Evolutionary conservation across 768 basidiomycete species (phyloP).

Genomic region (Boletus sensibilis): DNA sequence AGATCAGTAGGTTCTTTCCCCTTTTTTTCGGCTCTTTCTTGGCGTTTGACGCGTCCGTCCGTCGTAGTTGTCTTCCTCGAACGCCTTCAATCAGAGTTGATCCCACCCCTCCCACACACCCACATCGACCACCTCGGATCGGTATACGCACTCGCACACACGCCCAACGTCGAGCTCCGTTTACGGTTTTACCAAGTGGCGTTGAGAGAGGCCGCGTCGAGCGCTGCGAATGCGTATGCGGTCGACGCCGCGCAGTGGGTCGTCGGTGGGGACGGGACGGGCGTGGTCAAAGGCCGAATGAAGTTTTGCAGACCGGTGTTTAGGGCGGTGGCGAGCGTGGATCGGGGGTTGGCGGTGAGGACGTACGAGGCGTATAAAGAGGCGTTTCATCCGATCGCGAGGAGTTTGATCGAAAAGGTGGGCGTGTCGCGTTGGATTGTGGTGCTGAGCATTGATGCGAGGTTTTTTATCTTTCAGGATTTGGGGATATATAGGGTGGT

Average conservation of each 20-base stretch:
- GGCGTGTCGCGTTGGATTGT: not conserved
- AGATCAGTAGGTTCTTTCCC: conserved; percentile 54
- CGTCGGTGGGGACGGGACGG: conserved; percentile 53
- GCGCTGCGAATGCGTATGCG: conserved; percentile 52
- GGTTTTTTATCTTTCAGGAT: not conserved
- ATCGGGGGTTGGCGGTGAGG: conserved; percentile 50
- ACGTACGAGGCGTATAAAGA: conserved; percentile 48
- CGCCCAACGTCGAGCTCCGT: conserved; percentile 74
- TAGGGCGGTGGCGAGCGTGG: conserved; percentile 50
- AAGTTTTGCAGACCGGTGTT: conserved; percentile 79
- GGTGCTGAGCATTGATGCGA: not conserved
- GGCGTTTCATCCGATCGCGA: conserved; percentile 76
- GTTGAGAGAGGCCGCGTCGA: conserved; percentile 47
- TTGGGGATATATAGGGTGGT: not conserved
- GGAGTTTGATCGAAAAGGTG: conserved; percentile 75
- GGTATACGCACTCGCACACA: conserved; percentile 45
- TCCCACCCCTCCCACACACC: conserved; percentile 53
- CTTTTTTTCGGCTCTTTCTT: not conserved
- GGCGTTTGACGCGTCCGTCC: not conserved
- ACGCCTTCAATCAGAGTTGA: conserved; percentile 53
- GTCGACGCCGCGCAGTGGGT: conserved; percentile 64
- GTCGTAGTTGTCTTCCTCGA: conserved; percentile 78
- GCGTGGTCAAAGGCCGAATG: conserved; percentile 74
- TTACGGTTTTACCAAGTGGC: conserved; percentile 76
- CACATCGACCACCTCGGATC: conserved; percentile 60